A percentile compares a stretch with the other conserved stretches of the same genome.
Evolutionary conservation across 768 basidiomycete species (phyloP).

Genomic region (Wakefieldia striispora): DNA sequence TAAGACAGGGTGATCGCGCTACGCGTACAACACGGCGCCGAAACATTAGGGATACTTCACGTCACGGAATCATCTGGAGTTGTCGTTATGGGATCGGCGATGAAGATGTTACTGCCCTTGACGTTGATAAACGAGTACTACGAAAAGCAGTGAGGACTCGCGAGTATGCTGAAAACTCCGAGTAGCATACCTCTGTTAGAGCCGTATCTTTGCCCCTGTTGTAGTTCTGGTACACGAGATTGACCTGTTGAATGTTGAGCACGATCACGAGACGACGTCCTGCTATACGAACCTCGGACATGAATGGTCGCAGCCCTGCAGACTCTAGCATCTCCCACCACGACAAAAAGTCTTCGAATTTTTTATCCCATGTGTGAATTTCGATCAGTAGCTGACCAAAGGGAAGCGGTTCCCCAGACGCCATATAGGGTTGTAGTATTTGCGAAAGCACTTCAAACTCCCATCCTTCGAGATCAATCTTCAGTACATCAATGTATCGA

Average conservation of each 20-base stretch:
- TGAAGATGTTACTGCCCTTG: conserved; percentile 49
- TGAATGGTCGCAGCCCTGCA: conserved; percentile 47
- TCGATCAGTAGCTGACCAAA: conserved; percentile 50
- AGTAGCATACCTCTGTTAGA: conserved; percentile 45
- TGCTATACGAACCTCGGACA: conserved; percentile 36
- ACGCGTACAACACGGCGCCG: conserved; percentile 1
- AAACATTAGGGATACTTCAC: conserved; percentile 4
- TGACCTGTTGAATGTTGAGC: conserved; percentile 39
- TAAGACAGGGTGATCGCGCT: not conserved
- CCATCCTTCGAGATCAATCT: conserved; percentile 49
- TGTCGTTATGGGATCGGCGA: conserved; percentile 22
- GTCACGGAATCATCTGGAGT: conserved; percentile 8
- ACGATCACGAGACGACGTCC: not conserved
- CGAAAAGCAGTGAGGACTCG: conserved; percentile 1
- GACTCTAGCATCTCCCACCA: conserved; percentile 50
- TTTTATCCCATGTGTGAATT: conserved; percentile 40
- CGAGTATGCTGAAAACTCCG: not conserved
- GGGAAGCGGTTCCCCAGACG: conserved; percentile 38
- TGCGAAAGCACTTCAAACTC: conserved; percentile 44
- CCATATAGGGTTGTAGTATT: conserved; percentile 38
- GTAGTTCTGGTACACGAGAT: conserved; percentile 58
- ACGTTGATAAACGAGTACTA: conserved; percentile 57
- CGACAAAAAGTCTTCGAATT: conserved; percentile 34
- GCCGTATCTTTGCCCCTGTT: conserved; percentile 45
- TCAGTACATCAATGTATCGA: conserved; percentile 39